These are phyloP conservation scores for Clarireedia monteithiana DNA, from an alignment of 2,329 filamentous ascomycete genomes.

Conservation along the genomic window DNA sequence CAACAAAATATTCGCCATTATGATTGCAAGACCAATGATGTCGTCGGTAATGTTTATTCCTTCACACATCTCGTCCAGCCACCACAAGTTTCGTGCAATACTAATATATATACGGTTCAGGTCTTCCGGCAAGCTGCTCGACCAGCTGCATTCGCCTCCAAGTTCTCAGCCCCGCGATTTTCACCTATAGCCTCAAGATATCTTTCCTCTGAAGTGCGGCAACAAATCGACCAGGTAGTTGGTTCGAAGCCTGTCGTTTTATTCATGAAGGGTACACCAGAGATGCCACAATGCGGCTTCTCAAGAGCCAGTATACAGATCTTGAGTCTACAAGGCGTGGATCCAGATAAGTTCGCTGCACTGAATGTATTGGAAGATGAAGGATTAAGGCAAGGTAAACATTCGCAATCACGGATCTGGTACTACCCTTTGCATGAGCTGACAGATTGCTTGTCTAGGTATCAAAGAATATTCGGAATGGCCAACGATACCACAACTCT, in stretches of 20 bases:
- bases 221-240: conserved; percentile 87
- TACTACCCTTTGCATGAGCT: background rate
- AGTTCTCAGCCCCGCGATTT: conserved; percentile 24
- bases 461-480: conserved; percentile 99
- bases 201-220: conserved; percentile 70
- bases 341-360: conserved; percentile 92
- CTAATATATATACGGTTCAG: conserved; percentile 26
- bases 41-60: conserved; percentile 20
- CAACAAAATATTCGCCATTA: conserved; percentile 12
- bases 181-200: conserved; percentile 42
- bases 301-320: conserved; percentile 93
- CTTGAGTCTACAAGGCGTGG: conserved; percentile 86
- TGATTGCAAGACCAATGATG: conserved; percentile 25
- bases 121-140: conserved; percentile 39
- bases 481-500: conserved; percentile 97
- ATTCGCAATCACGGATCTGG: background rate
- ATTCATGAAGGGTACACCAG: conserved; percentile 99
- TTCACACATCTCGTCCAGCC: no score
- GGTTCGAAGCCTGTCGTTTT: conserved; percentile 83
- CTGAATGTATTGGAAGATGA: conserved; percentile 95
- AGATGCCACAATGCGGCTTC: conserved; percentile 94
- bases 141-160: conserved; percentile 23
- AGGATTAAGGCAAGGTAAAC: conserved; percentile 70
- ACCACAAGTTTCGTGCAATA: background rate
- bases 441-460: conserved; percentile 41